Evolutionary conservation across 176 grass and related monocot genomes (phyloP).

Genomic region (Carex littledalei): DNA sequence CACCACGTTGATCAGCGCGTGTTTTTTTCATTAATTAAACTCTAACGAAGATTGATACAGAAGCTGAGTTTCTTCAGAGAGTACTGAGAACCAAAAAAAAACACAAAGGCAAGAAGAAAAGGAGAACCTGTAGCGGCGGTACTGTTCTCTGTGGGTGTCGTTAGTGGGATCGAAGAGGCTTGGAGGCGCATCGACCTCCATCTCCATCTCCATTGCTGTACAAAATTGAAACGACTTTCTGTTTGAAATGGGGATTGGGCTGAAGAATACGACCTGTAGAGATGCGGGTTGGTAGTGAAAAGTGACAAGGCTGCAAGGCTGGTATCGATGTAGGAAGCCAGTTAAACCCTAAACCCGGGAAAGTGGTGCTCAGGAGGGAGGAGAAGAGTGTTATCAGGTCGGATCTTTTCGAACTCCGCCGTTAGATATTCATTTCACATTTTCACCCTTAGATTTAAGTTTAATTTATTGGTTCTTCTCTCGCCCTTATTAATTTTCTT

Average conservation of each 20-base stretch:
- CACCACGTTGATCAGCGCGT: background rate
- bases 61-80: background rate
- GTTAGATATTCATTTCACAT: background rate
- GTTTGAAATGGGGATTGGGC: background rate
- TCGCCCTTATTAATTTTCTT: no score
- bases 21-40: background rate
- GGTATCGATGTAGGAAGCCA: background rate
- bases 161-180: slow-evolving; percentile 72
- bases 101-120: background rate
- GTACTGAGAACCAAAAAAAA: background rate
- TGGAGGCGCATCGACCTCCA: slow-evolving; percentile 33
- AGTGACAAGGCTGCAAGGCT: background rate
- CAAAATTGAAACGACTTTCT: background rate
- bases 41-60: background rate
- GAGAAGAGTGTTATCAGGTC: background rate
- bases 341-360: slow-evolving; percentile 3
- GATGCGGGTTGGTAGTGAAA: background rate
- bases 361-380: background rate
- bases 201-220: slow-evolving; percentile 48
- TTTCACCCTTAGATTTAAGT: no score
- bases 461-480: no score
- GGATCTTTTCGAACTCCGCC: background rate
- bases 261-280: background rate
- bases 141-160: slow-evolving; percentile 62
- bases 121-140: slow-evolving; percentile 73